Base-by-base conservation (phyloP, 1,139 yeast genomes). In the Candida neerlandica region DNA sequence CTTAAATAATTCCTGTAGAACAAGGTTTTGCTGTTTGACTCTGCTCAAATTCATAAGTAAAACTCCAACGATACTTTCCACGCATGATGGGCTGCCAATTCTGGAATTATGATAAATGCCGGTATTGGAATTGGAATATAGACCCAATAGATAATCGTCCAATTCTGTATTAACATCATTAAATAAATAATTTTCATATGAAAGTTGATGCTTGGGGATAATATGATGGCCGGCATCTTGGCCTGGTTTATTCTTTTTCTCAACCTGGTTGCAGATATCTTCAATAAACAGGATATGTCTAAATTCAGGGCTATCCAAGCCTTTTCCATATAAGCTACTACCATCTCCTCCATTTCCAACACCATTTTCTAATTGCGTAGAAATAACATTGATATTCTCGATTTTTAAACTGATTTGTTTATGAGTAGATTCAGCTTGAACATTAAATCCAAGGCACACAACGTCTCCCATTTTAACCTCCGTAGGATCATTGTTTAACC, bases 361-460 rank as follows among this genome's bases (percentile, higher is more conserved):
- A 37, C 58, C 55, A 56, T 61, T 65, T 16, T 42, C 44, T 11
- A 35, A 26, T 27, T 35, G 41, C 7, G 45, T 43, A 1, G 86
- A 81, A 59, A 87, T 75, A 32, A 85, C 76, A 43, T 84, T 78
- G 43, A 89, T 81, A 53, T 86, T 85, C 48, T 88, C 96, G 14
- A 92, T 86, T 50, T 78, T 75, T 37, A 96, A 90, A 51, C 90
- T 84, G 52, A 92, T 91, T 64, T 89, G 92, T 60, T 90, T 82
- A 66, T 92, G 97, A 50, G 87, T 87, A 55, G 75, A 80, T 69
- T 86, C 91, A 43, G 86, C 85, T 60, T 90, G 91, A 48, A 95
- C 89, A 61, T 95, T 96, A 49, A 96, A 90, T 1, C 99, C 99
- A 51, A 95, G 74, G 61, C 94, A 96, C 15, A 94, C 79, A 11